Evolutionary conservation across 225 moss, liverwort and hornwort genomes (phyloP).

Genomic region (Physcomitrium patens): DNA sequence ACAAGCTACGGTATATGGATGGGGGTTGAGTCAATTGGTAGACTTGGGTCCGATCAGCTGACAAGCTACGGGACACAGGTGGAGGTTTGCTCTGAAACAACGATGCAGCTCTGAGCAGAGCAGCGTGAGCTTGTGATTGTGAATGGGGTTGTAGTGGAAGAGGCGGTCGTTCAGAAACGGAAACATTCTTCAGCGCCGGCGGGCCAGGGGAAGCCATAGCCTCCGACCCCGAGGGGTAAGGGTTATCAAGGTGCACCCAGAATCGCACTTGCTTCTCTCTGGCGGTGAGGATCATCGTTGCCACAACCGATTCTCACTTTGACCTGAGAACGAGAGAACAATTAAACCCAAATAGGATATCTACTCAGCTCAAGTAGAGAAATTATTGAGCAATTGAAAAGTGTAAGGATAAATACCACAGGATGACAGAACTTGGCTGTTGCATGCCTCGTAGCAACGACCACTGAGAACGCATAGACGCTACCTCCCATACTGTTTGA

Average conservation of each 20-base stretch:
- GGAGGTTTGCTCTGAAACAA: slow-evolving; percentile 47
- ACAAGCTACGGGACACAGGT: slow-evolving; percentile 36
- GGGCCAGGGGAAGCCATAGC: slow-evolving; percentile 27
- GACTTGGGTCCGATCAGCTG: slow-evolving; percentile 40
- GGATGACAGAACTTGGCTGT: not conserved
- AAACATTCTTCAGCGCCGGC: slow-evolving; percentile 17
- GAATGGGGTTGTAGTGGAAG: slow-evolving; percentile 21
- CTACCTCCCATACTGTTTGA: not conserved
- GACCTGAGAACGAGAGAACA: not conserved
- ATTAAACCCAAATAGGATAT: not conserved
- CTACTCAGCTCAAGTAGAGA: not conserved
- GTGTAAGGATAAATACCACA: not conserved
- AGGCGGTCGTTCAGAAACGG: slow-evolving; percentile 37
- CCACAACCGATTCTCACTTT: not conserved
- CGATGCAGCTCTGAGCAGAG: slow-evolving; percentile 37
- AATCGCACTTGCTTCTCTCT: slow-evolving; percentile 5
- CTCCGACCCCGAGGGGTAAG: not conserved
- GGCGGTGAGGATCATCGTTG: slow-evolving; percentile 3
- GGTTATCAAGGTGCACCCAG: slow-evolving; percentile 11
- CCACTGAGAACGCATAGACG: not conserved
- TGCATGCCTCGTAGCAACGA: not conserved
- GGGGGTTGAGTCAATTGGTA: slow-evolving; percentile 31
- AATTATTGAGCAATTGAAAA: not conserved
- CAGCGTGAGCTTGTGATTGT: slow-evolving; percentile 31
- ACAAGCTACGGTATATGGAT: slow-evolving; percentile 36